phyloP scores from a whole-genome alignment of 345 rosid species.

The Gossypium raimondii region DNA sequence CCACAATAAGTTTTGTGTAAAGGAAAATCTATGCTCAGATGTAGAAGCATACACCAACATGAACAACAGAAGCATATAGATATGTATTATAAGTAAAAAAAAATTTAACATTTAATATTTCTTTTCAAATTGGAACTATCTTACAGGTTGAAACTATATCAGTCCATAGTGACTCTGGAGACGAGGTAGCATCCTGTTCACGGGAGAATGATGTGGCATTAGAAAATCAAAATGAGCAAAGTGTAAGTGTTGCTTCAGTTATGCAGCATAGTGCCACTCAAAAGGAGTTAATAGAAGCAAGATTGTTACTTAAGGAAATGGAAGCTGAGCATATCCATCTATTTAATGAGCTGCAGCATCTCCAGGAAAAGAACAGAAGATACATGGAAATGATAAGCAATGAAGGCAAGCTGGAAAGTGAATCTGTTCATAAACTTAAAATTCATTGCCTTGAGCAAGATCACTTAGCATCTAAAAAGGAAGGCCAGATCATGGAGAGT shows the following conservation, averaged over 20 bases:
- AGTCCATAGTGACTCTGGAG: constrained; percentile 36
- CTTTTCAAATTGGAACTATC: neutral
- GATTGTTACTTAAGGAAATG: constrained; percentile 31
- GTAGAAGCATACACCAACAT: neutral
- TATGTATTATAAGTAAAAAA: neutral
- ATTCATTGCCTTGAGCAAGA: constrained; percentile 22
- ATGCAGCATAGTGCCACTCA: constrained; percentile 24
- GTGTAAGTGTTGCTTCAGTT: constrained; percentile 23
- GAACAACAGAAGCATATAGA: constrained; percentile 10
- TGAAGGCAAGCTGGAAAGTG: constrained; percentile 31
- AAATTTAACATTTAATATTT: constrained; percentile 13
- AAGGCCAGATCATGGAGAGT: constrained; percentile 20
- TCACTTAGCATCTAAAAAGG: constrained; percentile 23
- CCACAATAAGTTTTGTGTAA: neutral
- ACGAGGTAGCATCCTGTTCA: constrained; percentile 32
- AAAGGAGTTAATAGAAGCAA: constrained; percentile 40
- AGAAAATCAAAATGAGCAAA: constrained; percentile 30
- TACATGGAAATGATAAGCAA: constrained; percentile 36
- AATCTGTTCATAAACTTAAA: constrained; percentile 25
- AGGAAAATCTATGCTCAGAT: neutral
- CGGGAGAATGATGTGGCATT: constrained; percentile 30
- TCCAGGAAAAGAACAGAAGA: constrained; percentile 43
- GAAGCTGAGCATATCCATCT: constrained; percentile 39
- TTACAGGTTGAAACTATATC: constrained; percentile 55
- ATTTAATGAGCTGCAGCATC: constrained; percentile 36